phyloP scores from a whole-genome alignment of 2,329 filamentous ascomycete genomes.

The Trichoderma sp. region DNA sequence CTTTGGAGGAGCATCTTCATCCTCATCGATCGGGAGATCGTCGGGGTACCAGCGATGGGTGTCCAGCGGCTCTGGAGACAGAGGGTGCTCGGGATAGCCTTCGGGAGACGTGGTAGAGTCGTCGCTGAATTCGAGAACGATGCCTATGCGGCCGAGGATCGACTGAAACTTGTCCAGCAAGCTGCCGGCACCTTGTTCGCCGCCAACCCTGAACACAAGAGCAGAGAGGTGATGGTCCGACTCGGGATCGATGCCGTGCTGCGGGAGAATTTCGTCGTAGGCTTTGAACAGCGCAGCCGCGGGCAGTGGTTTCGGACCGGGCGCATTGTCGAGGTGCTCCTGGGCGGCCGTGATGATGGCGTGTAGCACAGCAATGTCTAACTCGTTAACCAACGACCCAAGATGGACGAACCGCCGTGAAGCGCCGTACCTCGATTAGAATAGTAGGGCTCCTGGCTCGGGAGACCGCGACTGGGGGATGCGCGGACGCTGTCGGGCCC shows the following conservation, averaged over 20 bases:
- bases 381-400: background rate
- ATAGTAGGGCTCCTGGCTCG: slow-evolving; percentile 50
- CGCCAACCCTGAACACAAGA: slow-evolving; percentile 78
- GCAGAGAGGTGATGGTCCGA: slow-evolving; percentile 75
- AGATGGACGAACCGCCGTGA: background rate
- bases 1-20: slow-evolving; percentile 2
- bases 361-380: slow-evolving; percentile 79
- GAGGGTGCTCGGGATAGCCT: slow-evolving; percentile 34
- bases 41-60: slow-evolving; percentile 32
- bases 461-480: slow-evolving; percentile 36
- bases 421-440: slow-evolving; percentile 58
- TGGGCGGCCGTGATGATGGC: slow-evolving; percentile 75
- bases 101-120: slow-evolving; percentile 36
- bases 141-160: slow-evolving; percentile 69
- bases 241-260: slow-evolving; percentile 70
- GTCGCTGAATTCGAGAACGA: slow-evolving; percentile 65
- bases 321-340: slow-evolving; percentile 58
- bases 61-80: slow-evolving; percentile 31
- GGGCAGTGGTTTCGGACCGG: slow-evolving; percentile 65
- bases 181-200: slow-evolving; percentile 57
- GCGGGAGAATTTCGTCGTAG: slow-evolving; percentile 74
- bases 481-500: slow-evolving; percentile 38
- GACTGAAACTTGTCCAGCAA: slow-evolving; percentile 71
- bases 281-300: slow-evolving; percentile 79
- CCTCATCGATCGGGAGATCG: slow-evolving; percentile 12